phyloP scores from a whole-genome alignment of 192 early-diverging fungal species.

The Coemansia nantahalensis region DNA sequence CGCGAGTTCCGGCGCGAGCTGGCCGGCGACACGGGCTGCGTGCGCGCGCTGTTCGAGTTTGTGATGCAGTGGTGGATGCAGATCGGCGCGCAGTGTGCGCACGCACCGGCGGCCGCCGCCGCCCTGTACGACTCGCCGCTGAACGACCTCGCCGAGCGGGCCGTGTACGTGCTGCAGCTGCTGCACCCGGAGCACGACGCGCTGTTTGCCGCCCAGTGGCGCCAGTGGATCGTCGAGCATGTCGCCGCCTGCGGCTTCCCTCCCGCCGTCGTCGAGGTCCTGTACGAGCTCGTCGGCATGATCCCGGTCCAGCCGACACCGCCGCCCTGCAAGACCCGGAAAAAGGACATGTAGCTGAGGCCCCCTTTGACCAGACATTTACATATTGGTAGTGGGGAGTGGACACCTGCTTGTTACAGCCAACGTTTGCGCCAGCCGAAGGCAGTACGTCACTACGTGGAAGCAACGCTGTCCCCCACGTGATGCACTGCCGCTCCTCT shows the following conservation, averaged over 20 bases:
- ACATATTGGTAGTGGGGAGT: too few relatives aligned
- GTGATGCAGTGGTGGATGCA: constrained; percentile 39
- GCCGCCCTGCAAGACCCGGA: too few relatives aligned
- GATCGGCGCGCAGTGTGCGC: constrained; percentile 15
- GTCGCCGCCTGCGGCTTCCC: constrained; percentile 13
- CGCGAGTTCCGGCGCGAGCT: constrained; percentile 25
- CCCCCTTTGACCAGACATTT: too few relatives aligned
- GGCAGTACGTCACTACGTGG: too few relatives aligned
- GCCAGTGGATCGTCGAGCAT: constrained; percentile 39
- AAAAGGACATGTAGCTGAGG: too few relatives aligned
- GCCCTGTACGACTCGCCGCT: constrained; percentile 29
- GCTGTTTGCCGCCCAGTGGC: constrained; percentile 33
- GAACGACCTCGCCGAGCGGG: constrained; percentile 46
- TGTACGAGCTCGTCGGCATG: constrained; percentile 42
- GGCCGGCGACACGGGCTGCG: constrained; percentile 15
- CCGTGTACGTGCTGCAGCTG: constrained; percentile 43
- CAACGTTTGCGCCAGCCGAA: too few relatives aligned
- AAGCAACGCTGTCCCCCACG: too few relatives aligned
- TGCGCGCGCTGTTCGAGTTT: constrained; percentile 43
- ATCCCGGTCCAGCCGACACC: constrained; percentile 20
- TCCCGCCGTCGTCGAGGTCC: constrained; percentile 23
- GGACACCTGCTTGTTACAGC: too few relatives aligned
- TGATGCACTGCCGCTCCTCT: too few relatives aligned
- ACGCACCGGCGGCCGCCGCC: constrained; percentile 6
- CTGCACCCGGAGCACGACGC: constrained; percentile 45